Evolutionary conservation across 768 basidiomycete species (phyloP).

Genomic region (Russula sp.): DNA sequence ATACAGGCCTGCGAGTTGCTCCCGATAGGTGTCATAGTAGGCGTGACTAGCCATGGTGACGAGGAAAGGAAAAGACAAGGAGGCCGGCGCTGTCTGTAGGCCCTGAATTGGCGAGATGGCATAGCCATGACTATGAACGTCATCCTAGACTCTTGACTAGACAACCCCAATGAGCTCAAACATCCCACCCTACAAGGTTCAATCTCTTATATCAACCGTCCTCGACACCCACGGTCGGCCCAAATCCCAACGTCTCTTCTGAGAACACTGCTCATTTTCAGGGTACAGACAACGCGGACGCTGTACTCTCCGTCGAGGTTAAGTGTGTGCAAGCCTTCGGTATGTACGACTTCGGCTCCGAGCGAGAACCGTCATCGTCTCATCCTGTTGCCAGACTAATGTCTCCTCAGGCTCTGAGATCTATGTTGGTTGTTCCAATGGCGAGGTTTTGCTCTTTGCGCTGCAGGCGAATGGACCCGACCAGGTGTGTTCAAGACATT

Average conservation of each 20-base stretch:
- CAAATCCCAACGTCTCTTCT: slow-evolving; percentile 8
- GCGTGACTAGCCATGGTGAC: slow-evolving; percentile 4
- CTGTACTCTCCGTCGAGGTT: slow-evolving; percentile 25
- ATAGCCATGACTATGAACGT: background rate
- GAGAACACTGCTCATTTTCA: slow-evolving; percentile 26
- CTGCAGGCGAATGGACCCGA: slow-evolving; percentile 58
- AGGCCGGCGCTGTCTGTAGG: background rate
- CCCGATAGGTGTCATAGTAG: slow-evolving; percentile 24
- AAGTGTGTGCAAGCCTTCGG: slow-evolving; percentile 36
- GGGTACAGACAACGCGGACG: slow-evolving; percentile 29
- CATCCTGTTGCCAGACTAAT: slow-evolving; percentile 16
- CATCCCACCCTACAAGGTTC: slow-evolving; percentile 61
- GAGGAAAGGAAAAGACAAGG: background rate
- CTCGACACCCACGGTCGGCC: slow-evolving; percentile 28
- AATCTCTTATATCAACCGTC: slow-evolving; percentile 45
- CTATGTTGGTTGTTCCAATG: slow-evolving; percentile 83
- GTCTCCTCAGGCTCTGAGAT: slow-evolving; percentile 65
- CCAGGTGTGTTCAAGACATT: slow-evolving; percentile 33
- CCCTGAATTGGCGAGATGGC: background rate
- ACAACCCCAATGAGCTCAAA: slow-evolving; percentile 39
- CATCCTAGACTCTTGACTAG: no score
- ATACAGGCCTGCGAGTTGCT: slow-evolving; percentile 18
- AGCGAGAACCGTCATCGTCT: background rate
- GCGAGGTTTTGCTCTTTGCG: slow-evolving; percentile 77
- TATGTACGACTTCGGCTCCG: slow-evolving; percentile 14